phyloP scores from a whole-genome alignment of 73 alveolate genomes.

The Effrenium voratum region DNA sequence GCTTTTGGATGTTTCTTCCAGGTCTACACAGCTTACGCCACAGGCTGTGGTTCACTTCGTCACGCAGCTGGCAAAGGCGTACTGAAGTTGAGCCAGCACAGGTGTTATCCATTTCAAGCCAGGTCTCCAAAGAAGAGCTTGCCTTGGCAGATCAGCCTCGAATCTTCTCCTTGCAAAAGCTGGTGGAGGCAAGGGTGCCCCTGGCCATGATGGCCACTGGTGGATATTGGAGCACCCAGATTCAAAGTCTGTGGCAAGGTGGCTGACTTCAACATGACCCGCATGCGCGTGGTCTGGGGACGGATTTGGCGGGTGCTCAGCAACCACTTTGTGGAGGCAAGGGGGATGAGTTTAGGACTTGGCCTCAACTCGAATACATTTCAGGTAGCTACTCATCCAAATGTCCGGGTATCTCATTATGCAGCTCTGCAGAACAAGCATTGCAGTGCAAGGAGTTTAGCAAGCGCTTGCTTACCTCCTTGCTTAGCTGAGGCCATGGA shows the following conservation, averaged over 20 bases:
- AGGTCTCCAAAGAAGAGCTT: conserved; percentile 96
- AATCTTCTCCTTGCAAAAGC: conserved; percentile 95
- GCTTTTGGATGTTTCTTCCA: not conserved
- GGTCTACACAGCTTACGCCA: conserved; percentile 91
- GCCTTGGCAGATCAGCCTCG: conserved; percentile 95
- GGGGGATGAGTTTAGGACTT: too few relatives aligned
- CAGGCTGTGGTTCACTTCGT: conserved; percentile 81
- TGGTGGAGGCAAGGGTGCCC: conserved; percentile 93
- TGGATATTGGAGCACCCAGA: not conserved
- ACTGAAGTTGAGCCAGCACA: not conserved
- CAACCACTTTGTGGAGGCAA: conserved; percentile 87
- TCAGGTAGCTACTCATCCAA: conserved; percentile 56
- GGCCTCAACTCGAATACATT: not conserved
- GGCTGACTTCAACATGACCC: conserved; percentile 96
- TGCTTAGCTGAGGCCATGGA: conserved; percentile 67
- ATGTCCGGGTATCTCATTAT: conserved; percentile 71
- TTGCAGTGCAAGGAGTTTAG: not conserved
- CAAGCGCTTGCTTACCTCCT: not conserved
- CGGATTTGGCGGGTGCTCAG: conserved; percentile 82
- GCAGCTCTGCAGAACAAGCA: conserved; percentile 15
- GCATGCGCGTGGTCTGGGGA: conserved; percentile 95
- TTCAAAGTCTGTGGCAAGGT: conserved; percentile 66
- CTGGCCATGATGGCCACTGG: not conserved
- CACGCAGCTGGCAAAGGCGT: conserved; percentile 79
- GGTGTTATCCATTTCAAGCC: not conserved